Evolutionary conservation across 176 grass and related monocot genomes (phyloP), one percentile per base, ranked within the genome.

Genomic region (Oryza longistaminata): DNA sequence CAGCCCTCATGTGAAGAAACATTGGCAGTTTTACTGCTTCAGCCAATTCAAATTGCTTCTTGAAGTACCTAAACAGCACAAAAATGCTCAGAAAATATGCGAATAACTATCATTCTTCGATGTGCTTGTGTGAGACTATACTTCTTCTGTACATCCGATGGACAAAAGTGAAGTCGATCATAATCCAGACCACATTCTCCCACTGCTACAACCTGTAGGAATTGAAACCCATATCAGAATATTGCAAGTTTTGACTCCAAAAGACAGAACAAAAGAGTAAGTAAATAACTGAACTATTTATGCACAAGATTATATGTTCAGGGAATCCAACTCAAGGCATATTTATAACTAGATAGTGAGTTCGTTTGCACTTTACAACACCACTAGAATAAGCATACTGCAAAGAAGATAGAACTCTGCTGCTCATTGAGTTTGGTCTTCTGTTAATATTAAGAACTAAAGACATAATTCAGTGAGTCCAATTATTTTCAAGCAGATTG

Each of bases 1-100:
- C 93, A 93, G 93, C 93, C 26, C 91, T 86, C 96, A 99, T 99
- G 75, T 96, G 96, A 81, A 99, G 86, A 96, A 99, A 99, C 93
- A 99, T 94, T 43, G 96, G 96, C 35, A 99, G 70, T 68, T 96
- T 96, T 81, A 96, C 85, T 67, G 83, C 81, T 86, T 95, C 88
- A 69, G 96, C 96, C 85, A 99, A 88, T 73, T 99, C 93, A 74
- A 99, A 96, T 79, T 96, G 91, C 82, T 94, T 99, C 69, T 94
- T 83, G 67, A 99, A 99, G 55, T 99, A 94, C 90, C 96, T 99
- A 91, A 73, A 44, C n/a, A 60, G 43, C 71, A 75, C 1, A 29
- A 66, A 34, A 83, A 45, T 15, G 12, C 37, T 83, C 31, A 61
- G 21, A 77, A 83, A 83, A 71, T 31, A 31, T 25, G 61, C 19